phyloP scores from a whole-genome alignment of 306 rosid species.

The Elaeagnus macrophylla region DNA sequence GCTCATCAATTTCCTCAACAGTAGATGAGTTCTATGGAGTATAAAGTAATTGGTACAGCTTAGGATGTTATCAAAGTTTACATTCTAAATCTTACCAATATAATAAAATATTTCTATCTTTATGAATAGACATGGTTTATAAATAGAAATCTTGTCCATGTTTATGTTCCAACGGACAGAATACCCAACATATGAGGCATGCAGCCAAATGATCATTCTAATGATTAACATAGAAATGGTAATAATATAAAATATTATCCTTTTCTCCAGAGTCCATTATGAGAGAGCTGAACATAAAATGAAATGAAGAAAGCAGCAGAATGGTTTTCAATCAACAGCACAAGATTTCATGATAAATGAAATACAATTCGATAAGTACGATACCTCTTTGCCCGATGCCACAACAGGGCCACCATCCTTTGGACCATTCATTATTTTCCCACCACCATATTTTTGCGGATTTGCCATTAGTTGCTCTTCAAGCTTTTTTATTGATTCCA shows the following conservation, averaged over 20 bases:
- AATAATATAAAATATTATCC: no score
- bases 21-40: constrained; percentile 23
- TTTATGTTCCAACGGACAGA: no score
- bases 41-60: no score
- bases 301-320: neutral
- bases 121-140: no score
- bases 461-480: constrained; percentile 65
- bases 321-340: neutral
- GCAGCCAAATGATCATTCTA: neutral
- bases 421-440: constrained; percentile 26
- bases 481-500: constrained; percentile 84
- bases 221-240: neutral
- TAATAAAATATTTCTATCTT: no score
- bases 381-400: constrained; percentile 41
- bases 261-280: no score
- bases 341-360: neutral
- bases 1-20: constrained; percentile 58
- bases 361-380: constrained; percentile 3
- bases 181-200: no score
- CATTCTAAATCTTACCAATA: no score
- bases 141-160: no score
- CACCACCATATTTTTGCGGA: constrained; percentile 40
- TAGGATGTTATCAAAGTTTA: no score
- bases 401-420: constrained; percentile 17
- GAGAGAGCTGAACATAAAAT: constrained; percentile 2